Base-by-base conservation (phyloP, 352 stramenopile genomes). In the Blastocystis sp. region DNA sequence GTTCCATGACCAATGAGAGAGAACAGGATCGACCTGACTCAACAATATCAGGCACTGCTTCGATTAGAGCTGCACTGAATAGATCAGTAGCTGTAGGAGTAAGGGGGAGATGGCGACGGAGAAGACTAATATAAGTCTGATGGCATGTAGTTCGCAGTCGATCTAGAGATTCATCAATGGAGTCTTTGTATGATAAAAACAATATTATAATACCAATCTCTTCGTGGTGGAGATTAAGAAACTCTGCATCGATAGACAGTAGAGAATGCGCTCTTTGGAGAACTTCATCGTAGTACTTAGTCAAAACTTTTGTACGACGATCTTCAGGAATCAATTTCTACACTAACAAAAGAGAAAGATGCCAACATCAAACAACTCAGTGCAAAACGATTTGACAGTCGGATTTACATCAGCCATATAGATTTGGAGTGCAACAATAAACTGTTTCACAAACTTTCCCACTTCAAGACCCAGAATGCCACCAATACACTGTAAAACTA, bases 211-310 rank as follows among this genome's bases (percentile, higher is more conserved):
- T 24, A 84, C 73, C 73, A 24, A 56, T 53, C 59, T 84, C 73
- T 19, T 58, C 33, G 48, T 84, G 73, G 33, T 84, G 73, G 33
- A 56, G 73, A 44, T 66, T 56, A 7, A 84, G 48, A 19, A 84
- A 42, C 9, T 13, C 22, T 5, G 44, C 48, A 66, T 84, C 56
- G 11, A 68, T 51, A 42, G 33, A 37, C n/a, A 58, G 30, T 0
- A 84, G 73, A 6, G 73, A 84, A 44, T 84, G 42, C 1, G 73
- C 73, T 11, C 24, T 11, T 5, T 24, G 5, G 30, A 84, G 73
- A 37, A 44, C 68, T 11, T 84, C 73, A n/a, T 84, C 73, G 17
- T 53, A 84, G 73, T 84, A 84, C 27, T 84, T 84, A 7, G 51
- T 51, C 33, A 54, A 11, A 22, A 84, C 73, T 5, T 27, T 56